Base-by-base conservation (phyloP, 2,329 filamentous ascomycete species). In the Scedosporium dehoogii region DNA sequence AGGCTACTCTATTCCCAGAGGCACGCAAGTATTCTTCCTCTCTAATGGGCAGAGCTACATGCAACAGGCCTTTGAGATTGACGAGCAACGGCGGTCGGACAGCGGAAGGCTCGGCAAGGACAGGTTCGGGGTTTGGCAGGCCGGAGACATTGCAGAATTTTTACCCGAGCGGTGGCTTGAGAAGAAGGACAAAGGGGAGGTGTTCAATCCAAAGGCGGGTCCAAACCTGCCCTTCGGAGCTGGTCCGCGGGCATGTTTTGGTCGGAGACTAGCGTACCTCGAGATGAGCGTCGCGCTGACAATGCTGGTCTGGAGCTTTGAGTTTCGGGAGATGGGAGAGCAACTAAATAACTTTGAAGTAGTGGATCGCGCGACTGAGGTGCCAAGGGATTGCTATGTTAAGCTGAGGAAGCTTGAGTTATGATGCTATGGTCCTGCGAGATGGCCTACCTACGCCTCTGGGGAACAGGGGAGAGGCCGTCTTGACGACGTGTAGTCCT, bases 191-290 rank as follows among this genome's bases (percentile, higher is more conserved):
- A 59, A 57, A 7, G 38, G 62, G 63, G 65, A 51, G 29, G 67
- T 67, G 16, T 76, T 73, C 46, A 70, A 73, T 53, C 61, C 69
- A 1, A 63, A 68, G 56, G 73, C 75, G 0, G 75, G 75, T 0
- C 75, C 74, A 0, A 68, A 63, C 12, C 65, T 76, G 25, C 66
- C 71, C 0, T 78, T 78, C 65, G 73, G 74, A 0, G 55, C 70
- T 5, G 76, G 76, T 0, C 69, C 71, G 2, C 66, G 76, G 2
- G 72, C 71, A 1, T 78, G 76, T 61, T 78, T 72, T 58, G 76
- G 76, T 0, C 70, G 70, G 61, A 67, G 64, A 23, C 64, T 73
- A 29, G 71, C 68, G 1, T 70, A 70, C 6, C 63, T 72, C 3
- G 67, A 72, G 66, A 63, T 72, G 57, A 67, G 66, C 33, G 66